Conservation (phyloP, 176 grass and related monocot genomes). For the Oryza nivara region DNA sequence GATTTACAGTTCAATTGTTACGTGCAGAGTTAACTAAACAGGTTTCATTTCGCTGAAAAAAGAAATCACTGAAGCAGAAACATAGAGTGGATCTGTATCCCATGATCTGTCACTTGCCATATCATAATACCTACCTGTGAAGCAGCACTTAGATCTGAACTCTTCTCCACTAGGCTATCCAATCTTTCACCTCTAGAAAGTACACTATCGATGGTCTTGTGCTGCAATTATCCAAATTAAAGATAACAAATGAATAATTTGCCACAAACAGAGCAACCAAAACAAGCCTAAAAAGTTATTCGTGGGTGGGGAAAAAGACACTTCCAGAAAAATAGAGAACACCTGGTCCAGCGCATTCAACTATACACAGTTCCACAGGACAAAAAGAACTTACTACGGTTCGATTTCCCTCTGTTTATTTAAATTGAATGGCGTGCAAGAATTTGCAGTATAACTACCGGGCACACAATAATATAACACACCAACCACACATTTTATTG, state of each 20-base stretch:
- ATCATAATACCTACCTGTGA: conserved; percentile 52
- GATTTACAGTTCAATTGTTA: background rate
- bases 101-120: background rate
- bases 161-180: conserved; percentile 90
- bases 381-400: background rate
- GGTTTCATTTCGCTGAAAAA: background rate
- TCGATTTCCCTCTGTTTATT: background rate
- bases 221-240: conserved; percentile 54
- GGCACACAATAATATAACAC: background rate
- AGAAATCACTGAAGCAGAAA: background rate
- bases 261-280: background rate
- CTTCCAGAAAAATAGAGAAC: background rate
- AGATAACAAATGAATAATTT: conserved; percentile 1
- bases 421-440: background rate
- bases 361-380: background rate
- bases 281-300: background rate
- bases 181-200: conserved; percentile 75
- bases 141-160: conserved; percentile 82
- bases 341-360: background rate
- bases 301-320: background rate
- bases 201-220: conserved; percentile 94
- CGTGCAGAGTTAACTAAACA: background rate
- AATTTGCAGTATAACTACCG: background rate
- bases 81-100: background rate
- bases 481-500: background rate